A percentile compares a stretch with the other conserved stretches of the same genome.
Evolutionary conservation across 768 basidiomycete genomes (phyloP).

Genomic region (Daedalea quercina): DNA sequence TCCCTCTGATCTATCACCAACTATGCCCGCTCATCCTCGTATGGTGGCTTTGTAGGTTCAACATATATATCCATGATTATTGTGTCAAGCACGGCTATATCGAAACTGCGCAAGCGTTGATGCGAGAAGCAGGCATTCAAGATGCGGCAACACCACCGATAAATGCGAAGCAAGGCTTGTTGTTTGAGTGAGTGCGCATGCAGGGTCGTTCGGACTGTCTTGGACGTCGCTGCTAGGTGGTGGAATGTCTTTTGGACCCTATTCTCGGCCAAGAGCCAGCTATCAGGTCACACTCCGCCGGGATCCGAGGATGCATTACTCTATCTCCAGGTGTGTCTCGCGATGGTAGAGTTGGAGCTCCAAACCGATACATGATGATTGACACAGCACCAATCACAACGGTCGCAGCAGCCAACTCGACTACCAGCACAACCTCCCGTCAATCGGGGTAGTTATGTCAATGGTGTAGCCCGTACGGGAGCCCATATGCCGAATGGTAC

Average conservation of each 20-base stretch:
- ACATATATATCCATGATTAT: conserved; percentile 86
- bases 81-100: conserved; percentile 73
- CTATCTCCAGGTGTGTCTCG: conserved; percentile 56
- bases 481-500: conserved; percentile 11
- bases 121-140: conserved; percentile 59
- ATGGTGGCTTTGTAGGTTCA: conserved; percentile 50
- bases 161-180: conserved; percentile 74
- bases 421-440: not conserved
- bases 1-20: conserved; percentile 24
- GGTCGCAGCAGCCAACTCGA: not conserved
- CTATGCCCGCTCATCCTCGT: not conserved
- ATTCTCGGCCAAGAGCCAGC: conserved; percentile 71
- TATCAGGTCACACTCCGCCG: conserved; percentile 21
- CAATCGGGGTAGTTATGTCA: not conserved
- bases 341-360: not conserved
- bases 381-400: conserved; percentile 18
- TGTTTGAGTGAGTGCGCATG: conserved; percentile 61
- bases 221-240: conserved; percentile 45
- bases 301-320: conserved; percentile 67
- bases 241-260: conserved; percentile 89
- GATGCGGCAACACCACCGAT: conserved; percentile 66
- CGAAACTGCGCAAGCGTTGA: conserved; percentile 65
- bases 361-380: not conserved
- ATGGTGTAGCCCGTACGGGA: conserved; percentile 12
- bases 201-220: conserved; percentile 1